These are phyloP conservation scores for Dimargaris verticillata DNA, from an alignment of 192 early-diverging fungal genomes.

Conservation along the genomic window DNA sequence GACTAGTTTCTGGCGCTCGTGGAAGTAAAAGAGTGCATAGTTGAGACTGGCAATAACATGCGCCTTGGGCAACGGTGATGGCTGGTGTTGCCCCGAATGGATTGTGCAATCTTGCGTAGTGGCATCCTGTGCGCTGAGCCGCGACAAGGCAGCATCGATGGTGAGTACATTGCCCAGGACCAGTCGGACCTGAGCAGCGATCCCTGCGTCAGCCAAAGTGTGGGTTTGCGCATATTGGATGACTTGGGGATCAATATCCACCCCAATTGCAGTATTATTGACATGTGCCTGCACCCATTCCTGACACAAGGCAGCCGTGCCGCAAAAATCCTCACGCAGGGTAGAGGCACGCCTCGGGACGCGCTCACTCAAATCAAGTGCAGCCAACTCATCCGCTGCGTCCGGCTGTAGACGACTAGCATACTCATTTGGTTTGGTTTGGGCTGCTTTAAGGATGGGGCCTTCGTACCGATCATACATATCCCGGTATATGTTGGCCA, in stretches of 20 bases:
- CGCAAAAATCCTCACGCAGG: conserved; percentile 34
- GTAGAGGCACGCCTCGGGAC: too few species aligned
- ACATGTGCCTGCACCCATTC: conserved; percentile 20
- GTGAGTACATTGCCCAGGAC: conserved; percentile 15
- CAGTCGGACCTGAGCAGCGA: conserved; percentile 9
- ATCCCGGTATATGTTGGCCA: conserved; percentile 15
- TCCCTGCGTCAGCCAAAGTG: conserved; percentile 10
- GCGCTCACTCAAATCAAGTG: too few species aligned
- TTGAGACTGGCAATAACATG: conserved; percentile 29
- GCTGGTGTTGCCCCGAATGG: too few species aligned
- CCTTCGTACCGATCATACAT: conserved; percentile 12
- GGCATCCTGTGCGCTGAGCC: too few species aligned
- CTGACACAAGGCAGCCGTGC: conserved; percentile 27
- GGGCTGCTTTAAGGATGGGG: too few species aligned
- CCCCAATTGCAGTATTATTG: conserved; percentile 19
- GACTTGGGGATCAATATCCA: conserved; percentile 27
- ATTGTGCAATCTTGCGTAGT: too few species aligned
- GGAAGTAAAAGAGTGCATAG: conserved; percentile 25
- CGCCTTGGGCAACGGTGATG: conserved; percentile 16
- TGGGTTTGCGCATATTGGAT: conserved; percentile 21
- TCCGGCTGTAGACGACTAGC: too few species aligned
- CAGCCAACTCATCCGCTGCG: too few species aligned
- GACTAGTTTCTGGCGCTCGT: conserved; percentile 20
- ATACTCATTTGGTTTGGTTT: too few species aligned
- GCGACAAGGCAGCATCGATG: not conserved